A percentile compares a stretch with the other conserved stretches of the same genome.
These are phyloP conservation scores for Antitrichia curtipendula DNA, from an alignment of 225 moss, liverwort and hornwort species.

Conservation along the genomic window DNA sequence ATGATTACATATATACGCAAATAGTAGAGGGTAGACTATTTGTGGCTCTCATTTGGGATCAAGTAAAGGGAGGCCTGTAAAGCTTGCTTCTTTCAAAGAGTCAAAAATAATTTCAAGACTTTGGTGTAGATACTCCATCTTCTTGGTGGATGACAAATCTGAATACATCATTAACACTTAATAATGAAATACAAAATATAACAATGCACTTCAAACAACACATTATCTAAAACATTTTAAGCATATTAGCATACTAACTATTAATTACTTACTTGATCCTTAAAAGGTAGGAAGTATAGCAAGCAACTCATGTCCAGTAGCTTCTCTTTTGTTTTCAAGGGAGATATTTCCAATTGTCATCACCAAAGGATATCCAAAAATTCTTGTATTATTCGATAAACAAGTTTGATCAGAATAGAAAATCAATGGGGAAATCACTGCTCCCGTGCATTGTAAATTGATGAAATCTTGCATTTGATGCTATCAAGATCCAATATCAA, in stretches of 20 bases:
- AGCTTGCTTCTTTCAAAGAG: no score
- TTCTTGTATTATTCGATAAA: neutral
- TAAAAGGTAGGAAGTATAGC: neutral
- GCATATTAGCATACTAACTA: neutral
- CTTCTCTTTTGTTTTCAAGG: neutral
- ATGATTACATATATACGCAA: no score
- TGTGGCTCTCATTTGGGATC: no score
- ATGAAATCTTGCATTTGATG: no score
- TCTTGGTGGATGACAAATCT: no score
- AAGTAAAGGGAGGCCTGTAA: no score
- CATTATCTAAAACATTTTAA: neutral
- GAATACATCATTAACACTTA: no score
- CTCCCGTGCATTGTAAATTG: neutral
- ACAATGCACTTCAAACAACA: neutral
- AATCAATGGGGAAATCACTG: neutral
- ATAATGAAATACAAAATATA: neutral
- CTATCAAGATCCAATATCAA: no score
- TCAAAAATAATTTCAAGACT: no score
- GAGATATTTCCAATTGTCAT: neutral
- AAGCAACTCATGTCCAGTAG: neutral
- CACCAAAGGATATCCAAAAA: neutral
- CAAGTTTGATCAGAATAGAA: neutral
- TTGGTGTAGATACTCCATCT: no score
- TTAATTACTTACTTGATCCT: neutral
- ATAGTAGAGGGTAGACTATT: no score